Percentiles rank a stretch among this genome's conserved stretches.
phyloP scores from a whole-genome alignment of 2,329 filamentous ascomycete genomes.

The Aspergillus sp. region DNA sequence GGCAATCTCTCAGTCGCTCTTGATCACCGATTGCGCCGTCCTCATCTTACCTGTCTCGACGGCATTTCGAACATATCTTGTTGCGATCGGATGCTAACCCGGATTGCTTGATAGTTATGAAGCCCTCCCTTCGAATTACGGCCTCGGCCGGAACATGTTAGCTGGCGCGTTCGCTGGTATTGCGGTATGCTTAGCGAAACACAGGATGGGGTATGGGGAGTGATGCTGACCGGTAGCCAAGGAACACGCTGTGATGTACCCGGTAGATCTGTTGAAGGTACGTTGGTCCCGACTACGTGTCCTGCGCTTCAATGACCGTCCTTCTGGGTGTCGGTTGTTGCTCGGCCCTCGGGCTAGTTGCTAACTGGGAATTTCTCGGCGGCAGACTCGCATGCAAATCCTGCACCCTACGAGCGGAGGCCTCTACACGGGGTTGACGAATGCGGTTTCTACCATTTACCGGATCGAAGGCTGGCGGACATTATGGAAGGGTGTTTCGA shows the following conservation, averaged over 20 bases:
- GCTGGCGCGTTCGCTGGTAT: constrained; percentile 97
- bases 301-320: background rate
- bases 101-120: constrained; percentile 67
- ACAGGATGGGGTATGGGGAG: background rate
- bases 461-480: constrained; percentile 85
- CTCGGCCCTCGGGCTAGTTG: background rate
- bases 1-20: background rate
- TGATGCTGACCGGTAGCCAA: constrained; percentile 41
- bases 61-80: background rate
- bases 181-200: constrained; percentile 61
- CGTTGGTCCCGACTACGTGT: constrained; percentile 20
- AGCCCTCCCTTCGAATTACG: constrained; percentile 90
- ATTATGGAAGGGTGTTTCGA: constrained; percentile 94
- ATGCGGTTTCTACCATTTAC: constrained; percentile 90
- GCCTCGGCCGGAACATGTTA: constrained; percentile 88
- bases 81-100: constrained; percentile 20
- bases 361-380: constrained; percentile 5
- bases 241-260: constrained; percentile 99
- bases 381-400: constrained; percentile 95
- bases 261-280: constrained; percentile 97
- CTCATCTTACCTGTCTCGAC: background rate
- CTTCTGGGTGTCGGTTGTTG: background rate
- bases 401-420: constrained; percentile 78
- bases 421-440: constrained; percentile 85
- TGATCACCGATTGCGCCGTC: background rate